phyloP scores from a whole-genome alignment of 345 rosid species.

The Microthlaspi erraticum region DNA sequence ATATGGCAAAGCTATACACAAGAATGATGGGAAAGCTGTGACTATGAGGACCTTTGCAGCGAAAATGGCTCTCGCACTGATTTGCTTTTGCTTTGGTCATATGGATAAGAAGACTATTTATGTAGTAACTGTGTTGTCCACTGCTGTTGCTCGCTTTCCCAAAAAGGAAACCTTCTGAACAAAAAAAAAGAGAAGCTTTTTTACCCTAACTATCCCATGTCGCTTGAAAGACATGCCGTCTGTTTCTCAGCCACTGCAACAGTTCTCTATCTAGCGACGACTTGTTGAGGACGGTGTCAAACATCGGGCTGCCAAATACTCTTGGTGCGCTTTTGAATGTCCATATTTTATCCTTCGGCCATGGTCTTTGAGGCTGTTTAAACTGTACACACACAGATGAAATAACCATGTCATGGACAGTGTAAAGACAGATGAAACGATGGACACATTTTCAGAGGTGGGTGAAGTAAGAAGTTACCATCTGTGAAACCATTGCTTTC shows the following conservation, averaged over 20 bases:
- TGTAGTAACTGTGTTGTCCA: slow-evolving; percentile 24
- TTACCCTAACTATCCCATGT: slow-evolving; percentile 69
- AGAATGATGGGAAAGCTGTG: slow-evolving; percentile 36
- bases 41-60: slow-evolving; percentile 6
- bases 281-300: slow-evolving; percentile 67
- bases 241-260: slow-evolving; percentile 88
- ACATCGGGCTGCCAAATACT: slow-evolving; percentile 93
- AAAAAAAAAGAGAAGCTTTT: background rate
- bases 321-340: slow-evolving; percentile 62
- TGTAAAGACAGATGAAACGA: slow-evolving; percentile 2
- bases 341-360: slow-evolving; percentile 98
- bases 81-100: slow-evolving; percentile 22
- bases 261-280: slow-evolving; percentile 74
- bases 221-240: slow-evolving; percentile 70
- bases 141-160: slow-evolving; percentile 19
- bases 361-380: slow-evolving; percentile 83
- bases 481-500: slow-evolving; percentile 74
- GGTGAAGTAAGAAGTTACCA: slow-evolving; percentile 58
- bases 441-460: background rate
- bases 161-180: slow-evolving; percentile 26
- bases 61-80: slow-evolving; percentile 7
- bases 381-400: slow-evolving; percentile 52
- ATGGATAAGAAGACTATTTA: slow-evolving; percentile 27
- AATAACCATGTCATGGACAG: background rate
- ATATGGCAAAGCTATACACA: slow-evolving; percentile 43